Evolutionary conservation across 208 protist genomes (phyloP).

Genomic region (Acanthamoeba healyi): DNA sequence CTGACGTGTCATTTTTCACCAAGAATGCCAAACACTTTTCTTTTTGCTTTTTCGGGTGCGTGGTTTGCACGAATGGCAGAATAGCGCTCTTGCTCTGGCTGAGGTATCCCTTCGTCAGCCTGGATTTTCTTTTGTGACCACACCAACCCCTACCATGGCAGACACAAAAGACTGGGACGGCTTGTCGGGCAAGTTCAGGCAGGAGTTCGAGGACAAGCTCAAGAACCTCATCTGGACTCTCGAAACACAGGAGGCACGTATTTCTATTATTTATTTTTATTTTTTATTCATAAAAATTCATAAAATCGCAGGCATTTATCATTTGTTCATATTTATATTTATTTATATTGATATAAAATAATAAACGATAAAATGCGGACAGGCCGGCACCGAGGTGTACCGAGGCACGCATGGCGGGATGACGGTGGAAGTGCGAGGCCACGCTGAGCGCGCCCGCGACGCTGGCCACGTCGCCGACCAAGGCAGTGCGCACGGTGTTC

Average conservation of each 20-base stretch:
- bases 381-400: not conserved
- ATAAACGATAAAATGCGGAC: not conserved
- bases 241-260: not conserved
- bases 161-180: not conserved
- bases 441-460: not conserved
- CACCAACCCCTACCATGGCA: too few species aligned
- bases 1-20: not conserved
- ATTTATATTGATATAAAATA: not conserved
- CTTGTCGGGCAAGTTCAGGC: not conserved
- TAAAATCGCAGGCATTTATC: not conserved
- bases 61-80: too few species aligned
- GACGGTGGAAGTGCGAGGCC: constrained; percentile 45
- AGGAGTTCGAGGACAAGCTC: constrained; percentile 51
- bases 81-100: too few species aligned
- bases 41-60: too few species aligned
- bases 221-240: not conserved
- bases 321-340: too few species aligned
- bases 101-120: too few species aligned
- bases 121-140: too few species aligned
- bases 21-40: too few species aligned
- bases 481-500: constrained; percentile 9
- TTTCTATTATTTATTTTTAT: not conserved
- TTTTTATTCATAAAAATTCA: not conserved
- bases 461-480: not conserved
- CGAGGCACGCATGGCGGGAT: not conserved